Conservation (phyloP, 805 yeast species). For the Spathaspora hagerdaliae region DNA sequence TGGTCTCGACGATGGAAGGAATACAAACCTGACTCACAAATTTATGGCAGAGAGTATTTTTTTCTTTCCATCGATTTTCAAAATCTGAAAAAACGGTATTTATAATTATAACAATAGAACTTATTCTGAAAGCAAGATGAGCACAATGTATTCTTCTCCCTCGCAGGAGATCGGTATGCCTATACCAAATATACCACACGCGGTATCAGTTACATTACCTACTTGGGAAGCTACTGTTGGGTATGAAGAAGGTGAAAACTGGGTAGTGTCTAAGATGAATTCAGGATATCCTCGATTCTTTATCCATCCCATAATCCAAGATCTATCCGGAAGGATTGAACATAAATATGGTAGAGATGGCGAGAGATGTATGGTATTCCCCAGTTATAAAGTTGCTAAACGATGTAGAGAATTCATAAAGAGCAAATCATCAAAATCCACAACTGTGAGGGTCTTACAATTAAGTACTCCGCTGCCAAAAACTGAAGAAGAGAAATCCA, state of each 20-base stretch:
- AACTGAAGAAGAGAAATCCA: constrained; percentile 53
- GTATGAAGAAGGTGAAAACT: constrained; percentile 84
- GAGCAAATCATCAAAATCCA: constrained; percentile 28
- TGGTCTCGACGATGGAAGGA: too few relatives aligned
- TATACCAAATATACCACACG: constrained; percentile 89
- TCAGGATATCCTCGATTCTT: constrained; percentile 90
- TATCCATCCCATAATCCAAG: constrained; percentile 60
- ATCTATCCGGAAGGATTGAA: constrained; percentile 51
- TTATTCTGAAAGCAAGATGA: not conserved
- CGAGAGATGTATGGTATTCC: constrained; percentile 72
- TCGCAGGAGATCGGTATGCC: constrained; percentile 66
- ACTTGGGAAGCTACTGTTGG: constrained; percentile 93
- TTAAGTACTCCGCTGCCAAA: constrained; percentile 67
- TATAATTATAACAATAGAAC: too few relatives aligned
- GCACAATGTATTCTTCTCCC: constrained; percentile 12
- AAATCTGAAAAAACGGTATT: too few relatives aligned
- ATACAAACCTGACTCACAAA: too few relatives aligned
- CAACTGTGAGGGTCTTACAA: constrained; percentile 59
- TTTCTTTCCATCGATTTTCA: too few relatives aligned
- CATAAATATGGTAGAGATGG: constrained; percentile 74
- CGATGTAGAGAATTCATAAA: constrained; percentile 79
- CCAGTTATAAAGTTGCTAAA: constrained; percentile 74
- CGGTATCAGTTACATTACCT: constrained; percentile 91
- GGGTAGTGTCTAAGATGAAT: constrained; percentile 72
- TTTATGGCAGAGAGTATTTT: too few relatives aligned